phyloP scores from a whole-genome alignment of 2,329 filamentous ascomycete genomes.

The Sporothrix curviconia region DNA sequence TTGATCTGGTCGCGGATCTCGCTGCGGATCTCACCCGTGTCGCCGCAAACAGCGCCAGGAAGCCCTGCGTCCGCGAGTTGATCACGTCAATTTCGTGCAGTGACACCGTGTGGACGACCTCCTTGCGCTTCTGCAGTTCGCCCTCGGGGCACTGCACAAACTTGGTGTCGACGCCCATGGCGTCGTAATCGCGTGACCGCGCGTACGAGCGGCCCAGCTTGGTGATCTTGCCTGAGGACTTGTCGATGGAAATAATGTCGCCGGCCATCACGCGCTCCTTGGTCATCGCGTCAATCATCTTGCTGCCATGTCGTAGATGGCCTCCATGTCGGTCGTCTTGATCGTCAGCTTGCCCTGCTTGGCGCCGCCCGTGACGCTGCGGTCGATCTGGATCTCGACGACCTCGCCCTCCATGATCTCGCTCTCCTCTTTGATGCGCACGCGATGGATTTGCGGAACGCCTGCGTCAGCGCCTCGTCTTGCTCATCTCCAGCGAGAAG shows the following conservation, averaged over 20 bases:
- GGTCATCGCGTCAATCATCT: slow-evolving; percentile 99
- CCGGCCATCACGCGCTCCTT: slow-evolving; percentile 99
- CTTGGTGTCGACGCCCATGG: slow-evolving; percentile 97
- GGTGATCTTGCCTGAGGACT: slow-evolving; percentile 95
- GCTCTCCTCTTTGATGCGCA: slow-evolving; percentile 97
- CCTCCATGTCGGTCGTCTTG: slow-evolving; percentile 99
- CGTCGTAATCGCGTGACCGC: slow-evolving; percentile 93
- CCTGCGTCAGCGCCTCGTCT: slow-evolving; percentile 97
- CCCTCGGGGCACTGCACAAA: slow-evolving; percentile 97
- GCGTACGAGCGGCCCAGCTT: slow-evolving; percentile 95
- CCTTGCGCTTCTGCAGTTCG: slow-evolving; percentile 93
- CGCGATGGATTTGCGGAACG: slow-evolving; percentile 97
- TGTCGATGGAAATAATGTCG: slow-evolving; percentile 97
- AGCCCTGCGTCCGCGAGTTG: slow-evolving; percentile 97
- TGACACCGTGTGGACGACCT: slow-evolving; percentile 93
- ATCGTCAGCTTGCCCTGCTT: slow-evolving; percentile 99
- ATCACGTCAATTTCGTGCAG: slow-evolving; percentile 99
- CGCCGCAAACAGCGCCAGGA: slow-evolving; percentile 92
- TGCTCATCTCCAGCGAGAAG: slow-evolving; percentile 98
- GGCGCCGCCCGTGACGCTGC: slow-evolving; percentile 90
- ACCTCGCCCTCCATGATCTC: slow-evolving; percentile 99
- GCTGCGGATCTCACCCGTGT: slow-evolving; percentile 94
- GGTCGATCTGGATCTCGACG: slow-evolving; percentile 96
- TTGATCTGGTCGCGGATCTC: slow-evolving; percentile 99
- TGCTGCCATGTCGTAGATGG: slow-evolving; percentile 97